These are phyloP conservation scores for Alternaria sp. DNA, from an alignment of 2,329 filamentous ascomycete genomes.

Conservation along the genomic window DNA sequence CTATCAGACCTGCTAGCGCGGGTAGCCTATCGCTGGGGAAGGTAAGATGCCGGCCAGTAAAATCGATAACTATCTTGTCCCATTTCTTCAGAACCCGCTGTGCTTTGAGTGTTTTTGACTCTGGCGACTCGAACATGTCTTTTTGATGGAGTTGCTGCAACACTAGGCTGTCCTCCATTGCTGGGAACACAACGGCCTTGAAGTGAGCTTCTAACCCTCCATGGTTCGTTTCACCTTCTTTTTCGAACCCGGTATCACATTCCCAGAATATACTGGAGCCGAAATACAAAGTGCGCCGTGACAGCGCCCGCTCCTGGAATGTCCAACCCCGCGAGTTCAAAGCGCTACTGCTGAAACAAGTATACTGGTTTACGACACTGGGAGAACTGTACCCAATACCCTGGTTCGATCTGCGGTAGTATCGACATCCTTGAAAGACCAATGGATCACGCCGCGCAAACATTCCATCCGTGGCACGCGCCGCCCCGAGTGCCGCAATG, in stretches of 20 bases:
- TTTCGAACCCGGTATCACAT: neutral
- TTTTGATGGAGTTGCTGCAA: neutral
- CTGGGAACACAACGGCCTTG: too few relatives aligned
- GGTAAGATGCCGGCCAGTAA: neutral
- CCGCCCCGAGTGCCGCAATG: neutral
- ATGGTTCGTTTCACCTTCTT: neutral
- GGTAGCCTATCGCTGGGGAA: neutral
- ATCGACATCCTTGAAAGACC: neutral
- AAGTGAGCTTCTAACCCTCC: neutral
- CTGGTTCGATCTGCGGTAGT: neutral
- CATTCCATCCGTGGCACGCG: neutral
- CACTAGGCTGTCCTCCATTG: too few relatives aligned
- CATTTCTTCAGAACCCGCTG: neutral
- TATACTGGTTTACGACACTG: neutral
- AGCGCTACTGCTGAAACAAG: neutral
- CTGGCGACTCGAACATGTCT: neutral
- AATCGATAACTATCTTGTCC: neutral
- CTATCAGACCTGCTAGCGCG: neutral
- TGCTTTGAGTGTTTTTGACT: neutral
- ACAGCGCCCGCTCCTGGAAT: neutral
- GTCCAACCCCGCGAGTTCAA: neutral
- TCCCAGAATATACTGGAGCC: neutral
- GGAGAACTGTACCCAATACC: neutral
- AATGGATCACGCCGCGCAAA: neutral
- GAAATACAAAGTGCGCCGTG: neutral